Conservation (phyloP, 805 yeast genomes). For the Ogataea sp. region DNA sequence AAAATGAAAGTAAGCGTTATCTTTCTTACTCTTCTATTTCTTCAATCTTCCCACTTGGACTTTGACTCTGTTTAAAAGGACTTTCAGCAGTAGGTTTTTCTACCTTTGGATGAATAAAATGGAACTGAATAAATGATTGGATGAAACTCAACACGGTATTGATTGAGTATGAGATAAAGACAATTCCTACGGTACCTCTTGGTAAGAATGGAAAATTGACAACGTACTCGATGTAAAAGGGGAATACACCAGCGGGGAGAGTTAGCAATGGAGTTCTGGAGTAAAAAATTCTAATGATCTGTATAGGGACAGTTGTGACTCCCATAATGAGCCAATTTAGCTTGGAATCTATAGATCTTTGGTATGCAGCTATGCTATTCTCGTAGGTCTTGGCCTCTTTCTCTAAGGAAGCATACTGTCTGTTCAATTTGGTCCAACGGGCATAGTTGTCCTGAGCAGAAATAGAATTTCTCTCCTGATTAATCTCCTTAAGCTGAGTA, state of each 20-base stretch:
- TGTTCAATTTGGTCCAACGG: constrained; percentile 86
- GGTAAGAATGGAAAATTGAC: constrained; percentile 61
- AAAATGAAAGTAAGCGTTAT: no score
- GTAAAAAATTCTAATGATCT: constrained; percentile 43
- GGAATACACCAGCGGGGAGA: constrained; percentile 51
- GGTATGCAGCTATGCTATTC: constrained; percentile 27
- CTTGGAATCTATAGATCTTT: constrained; percentile 24
- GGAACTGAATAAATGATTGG: constrained; percentile 12
- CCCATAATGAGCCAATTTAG: constrained; percentile 29
- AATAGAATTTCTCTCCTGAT: constrained; percentile 48
- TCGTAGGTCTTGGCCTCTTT: constrained; percentile 40
- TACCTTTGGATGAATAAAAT: constrained; percentile 5
- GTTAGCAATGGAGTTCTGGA: constrained; percentile 48
- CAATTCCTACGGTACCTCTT: constrained; percentile 52
- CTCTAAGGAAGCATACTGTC: constrained; percentile 53
- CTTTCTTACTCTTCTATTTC: background rate
- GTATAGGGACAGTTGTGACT: constrained; percentile 37
- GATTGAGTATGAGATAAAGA: constrained; percentile 44
- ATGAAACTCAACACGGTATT: constrained; percentile 15
- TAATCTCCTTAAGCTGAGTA: constrained; percentile 36
- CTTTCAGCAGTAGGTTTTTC: constrained; percentile 2
- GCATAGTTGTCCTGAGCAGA: constrained; percentile 94
- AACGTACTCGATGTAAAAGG: constrained; percentile 42
- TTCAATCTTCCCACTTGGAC: background rate
- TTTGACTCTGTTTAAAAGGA: no score